Conservation (phyloP, 2,329 filamentous ascomycete species). For the Orbilia quercus region DNA sequence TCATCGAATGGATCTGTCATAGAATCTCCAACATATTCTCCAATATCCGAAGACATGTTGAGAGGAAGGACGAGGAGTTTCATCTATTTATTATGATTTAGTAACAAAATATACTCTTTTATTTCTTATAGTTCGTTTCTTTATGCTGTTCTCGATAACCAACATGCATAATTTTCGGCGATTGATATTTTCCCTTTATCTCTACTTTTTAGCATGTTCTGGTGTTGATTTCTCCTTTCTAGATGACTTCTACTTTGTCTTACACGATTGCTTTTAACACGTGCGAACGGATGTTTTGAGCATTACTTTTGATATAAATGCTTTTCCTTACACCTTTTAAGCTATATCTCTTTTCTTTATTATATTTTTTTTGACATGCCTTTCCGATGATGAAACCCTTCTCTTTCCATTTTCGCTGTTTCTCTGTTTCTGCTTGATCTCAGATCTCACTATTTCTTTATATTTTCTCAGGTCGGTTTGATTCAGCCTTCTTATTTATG, state of each 20-base stretch:
- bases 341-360: background rate
- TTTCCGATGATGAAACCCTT: constrained; percentile 1
- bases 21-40: background rate
- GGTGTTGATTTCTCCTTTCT: constrained; percentile 45
- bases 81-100: constrained; percentile 16
- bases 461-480: background rate
- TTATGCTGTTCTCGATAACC: constrained; percentile 8
- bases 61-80: background rate
- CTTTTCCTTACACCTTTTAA: constrained; percentile 1
- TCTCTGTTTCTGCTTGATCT: background rate
- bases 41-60: constrained; percentile 1
- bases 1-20: constrained; percentile 55
- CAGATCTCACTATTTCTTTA: background rate
- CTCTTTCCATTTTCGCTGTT: constrained; percentile 4
- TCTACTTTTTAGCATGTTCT: constrained; percentile 50
- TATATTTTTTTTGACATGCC: background rate
- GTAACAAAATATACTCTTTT: constrained; percentile 4
- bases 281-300: constrained; percentile 36
- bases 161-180: constrained; percentile 41
- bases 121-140: constrained; percentile 14
- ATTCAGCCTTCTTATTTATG: background rate
- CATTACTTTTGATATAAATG: constrained; percentile 17
- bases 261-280: constrained; percentile 18
- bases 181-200: constrained; percentile 35
- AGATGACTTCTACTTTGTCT: constrained; percentile 41